Conservation (phyloP, 2,329 filamentous ascomycete genomes). For the Colletotrichum nymphaeae region DNA sequence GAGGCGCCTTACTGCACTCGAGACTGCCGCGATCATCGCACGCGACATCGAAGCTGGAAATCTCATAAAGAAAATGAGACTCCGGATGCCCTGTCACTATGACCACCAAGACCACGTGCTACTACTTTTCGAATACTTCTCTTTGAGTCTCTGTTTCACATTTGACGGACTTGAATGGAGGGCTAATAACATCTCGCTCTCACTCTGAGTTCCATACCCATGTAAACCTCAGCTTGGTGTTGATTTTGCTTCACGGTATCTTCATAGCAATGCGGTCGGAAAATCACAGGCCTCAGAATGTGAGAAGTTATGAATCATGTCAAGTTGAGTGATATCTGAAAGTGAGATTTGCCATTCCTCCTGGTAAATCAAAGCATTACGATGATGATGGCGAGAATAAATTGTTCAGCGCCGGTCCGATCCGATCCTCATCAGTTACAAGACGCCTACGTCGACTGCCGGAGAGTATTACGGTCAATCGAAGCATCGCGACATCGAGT, state of each 20-base stretch:
- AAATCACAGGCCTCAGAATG: background rate
- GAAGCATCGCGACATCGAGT: too few relatives aligned
- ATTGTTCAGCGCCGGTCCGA: too few relatives aligned
- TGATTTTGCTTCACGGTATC: background rate
- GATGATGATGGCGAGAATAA: too few relatives aligned
- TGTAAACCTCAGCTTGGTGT: background rate
- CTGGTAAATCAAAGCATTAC: background rate
- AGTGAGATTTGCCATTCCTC: background rate
- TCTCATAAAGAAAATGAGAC: background rate
- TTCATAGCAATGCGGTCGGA: background rate
- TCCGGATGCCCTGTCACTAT: background rate
- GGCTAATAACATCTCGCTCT: background rate
- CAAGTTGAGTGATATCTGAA: background rate
- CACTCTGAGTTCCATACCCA: background rate
- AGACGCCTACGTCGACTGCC: too few relatives aligned
- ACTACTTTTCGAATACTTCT: background rate
- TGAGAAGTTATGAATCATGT: background rate
- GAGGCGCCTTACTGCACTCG: background rate
- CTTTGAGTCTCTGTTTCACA: background rate
- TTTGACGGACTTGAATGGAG: background rate
- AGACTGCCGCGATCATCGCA: background rate
- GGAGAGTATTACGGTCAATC: too few relatives aligned
- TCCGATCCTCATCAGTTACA: too few relatives aligned
- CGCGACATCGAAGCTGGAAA: background rate
- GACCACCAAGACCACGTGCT: rapidly evolving